Evolutionary conservation across 345 rosid genomes (phyloP).

Genomic region (Eucalyptus virginea): DNA sequence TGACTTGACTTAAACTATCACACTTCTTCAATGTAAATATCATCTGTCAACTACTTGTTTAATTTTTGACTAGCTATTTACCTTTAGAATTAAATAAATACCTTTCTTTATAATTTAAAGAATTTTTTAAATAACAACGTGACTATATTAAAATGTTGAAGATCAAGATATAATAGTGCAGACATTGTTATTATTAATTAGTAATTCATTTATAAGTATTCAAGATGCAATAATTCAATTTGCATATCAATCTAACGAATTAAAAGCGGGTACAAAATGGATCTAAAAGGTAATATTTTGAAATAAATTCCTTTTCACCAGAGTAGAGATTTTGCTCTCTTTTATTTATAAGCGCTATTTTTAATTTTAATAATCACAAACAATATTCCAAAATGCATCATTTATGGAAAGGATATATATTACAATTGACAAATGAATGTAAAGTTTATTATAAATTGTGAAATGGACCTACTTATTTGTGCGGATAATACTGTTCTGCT

Average conservation of each 20-base stretch:
- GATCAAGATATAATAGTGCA: rapidly evolving
- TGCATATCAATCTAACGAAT: rapidly evolving
- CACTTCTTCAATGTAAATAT: too few species aligned
- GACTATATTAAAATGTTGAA: rapidly evolving
- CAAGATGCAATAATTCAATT: too few species aligned
- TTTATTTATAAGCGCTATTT: too few species aligned
- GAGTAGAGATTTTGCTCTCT: too few species aligned
- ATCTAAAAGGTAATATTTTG: too few species aligned
- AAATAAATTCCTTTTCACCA: rapidly evolving
- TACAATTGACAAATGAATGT: rapidly evolving
- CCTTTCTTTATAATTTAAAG: rapidly evolving
- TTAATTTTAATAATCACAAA: rapidly evolving
- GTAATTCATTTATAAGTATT: rapidly evolving
- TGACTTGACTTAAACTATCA: too few species aligned
- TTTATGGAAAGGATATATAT: rapidly evolving
- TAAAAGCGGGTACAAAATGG: rapidly evolving
- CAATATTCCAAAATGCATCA: not conserved
- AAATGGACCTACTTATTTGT: rapidly evolving
- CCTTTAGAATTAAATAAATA: rapidly evolving
- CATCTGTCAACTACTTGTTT: too few species aligned
- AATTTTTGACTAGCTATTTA: too few species aligned
- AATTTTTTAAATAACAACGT: rapidly evolving
- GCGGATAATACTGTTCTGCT: rapidly evolving
- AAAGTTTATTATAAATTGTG: not conserved
- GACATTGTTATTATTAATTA: too few species aligned